phyloP scores from a whole-genome alignment of 148 eudicot species.

The Gaultheria prostrata region DNA sequence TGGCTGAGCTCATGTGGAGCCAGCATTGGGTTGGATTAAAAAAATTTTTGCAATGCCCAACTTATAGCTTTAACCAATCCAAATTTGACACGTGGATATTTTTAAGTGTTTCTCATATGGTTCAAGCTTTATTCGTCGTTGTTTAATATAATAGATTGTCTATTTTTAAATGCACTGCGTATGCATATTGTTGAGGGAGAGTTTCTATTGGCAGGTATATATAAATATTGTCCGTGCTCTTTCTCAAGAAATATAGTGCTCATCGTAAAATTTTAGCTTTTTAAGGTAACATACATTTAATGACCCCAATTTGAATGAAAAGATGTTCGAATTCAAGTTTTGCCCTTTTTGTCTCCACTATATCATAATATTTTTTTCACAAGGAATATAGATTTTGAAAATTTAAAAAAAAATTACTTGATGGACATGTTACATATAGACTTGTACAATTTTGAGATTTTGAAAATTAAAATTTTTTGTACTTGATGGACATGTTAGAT shows the following conservation, averaged over 20 bases:
- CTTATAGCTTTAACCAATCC: neutral
- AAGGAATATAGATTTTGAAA: neutral
- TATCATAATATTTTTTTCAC: neutral
- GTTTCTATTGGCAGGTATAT: neutral
- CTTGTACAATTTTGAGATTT: neutral
- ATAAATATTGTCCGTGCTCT: neutral
- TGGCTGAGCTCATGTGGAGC: conserved; percentile 13
- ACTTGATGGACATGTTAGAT: neutral
- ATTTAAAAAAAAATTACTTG: neutral
- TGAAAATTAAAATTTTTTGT: neutral
- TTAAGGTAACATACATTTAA: neutral
- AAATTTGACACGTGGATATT: neutral
- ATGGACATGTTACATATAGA: neutral
- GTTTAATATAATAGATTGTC: neutral
- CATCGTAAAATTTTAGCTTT: neutral
- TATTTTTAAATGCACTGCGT: neutral
- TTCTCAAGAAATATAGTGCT: neutral
- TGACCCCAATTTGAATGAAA: neutral
- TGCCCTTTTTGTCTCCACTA: neutral
- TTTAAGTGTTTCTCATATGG: neutral
- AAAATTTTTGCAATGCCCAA: neutral
- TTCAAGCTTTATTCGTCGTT: neutral
- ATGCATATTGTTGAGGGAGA: neutral
- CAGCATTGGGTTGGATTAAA: neutral
- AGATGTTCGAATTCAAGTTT: neutral